Percentiles rank a stretch among this genome's conserved stretches.
Evolutionary conservation across 371 early-diverging fungal genomes (phyloP).

Genomic region (Zychaea mexicana): DNA sequence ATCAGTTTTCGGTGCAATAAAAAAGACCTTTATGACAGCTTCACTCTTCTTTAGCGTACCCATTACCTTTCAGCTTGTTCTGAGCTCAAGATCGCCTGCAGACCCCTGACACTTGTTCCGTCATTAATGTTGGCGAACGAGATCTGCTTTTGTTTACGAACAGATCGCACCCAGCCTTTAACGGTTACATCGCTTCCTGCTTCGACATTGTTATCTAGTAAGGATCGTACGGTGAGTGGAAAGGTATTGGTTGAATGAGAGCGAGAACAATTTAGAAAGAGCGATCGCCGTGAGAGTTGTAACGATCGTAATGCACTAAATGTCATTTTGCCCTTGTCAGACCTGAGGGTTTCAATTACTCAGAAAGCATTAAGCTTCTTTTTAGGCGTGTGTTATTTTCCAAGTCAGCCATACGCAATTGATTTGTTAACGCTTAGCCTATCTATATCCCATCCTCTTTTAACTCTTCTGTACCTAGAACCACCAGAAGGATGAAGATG

Average conservation of each 20-base stretch:
- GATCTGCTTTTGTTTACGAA: constrained; percentile 77
- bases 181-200: constrained; percentile 34
- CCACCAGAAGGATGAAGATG: too few species aligned
- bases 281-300: not conserved
- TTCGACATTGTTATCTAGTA: not conserved
- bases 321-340: not conserved
- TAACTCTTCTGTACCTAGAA: too few species aligned
- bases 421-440: too few species aligned
- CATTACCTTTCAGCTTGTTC: constrained; percentile 57
- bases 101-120: constrained; percentile 70
- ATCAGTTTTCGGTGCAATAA: not conserved
- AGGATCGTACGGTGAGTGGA: constrained; percentile 14
- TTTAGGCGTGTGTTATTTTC: too few species aligned
- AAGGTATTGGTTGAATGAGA: constrained; percentile 1
- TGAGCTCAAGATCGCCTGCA: constrained; percentile 72
- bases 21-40: not conserved
- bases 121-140: constrained; percentile 80
- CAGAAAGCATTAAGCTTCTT: too few species aligned
- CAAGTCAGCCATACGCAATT: too few species aligned
- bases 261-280: not conserved
- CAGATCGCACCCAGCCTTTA: constrained; percentile 84
- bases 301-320: not conserved
- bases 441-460: too few species aligned
- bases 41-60: not conserved
- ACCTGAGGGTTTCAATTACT: too few species aligned